Evolutionary conservation across 257 asterid species (phyloP).

Genomic region (Solanum chmielewskii): DNA sequence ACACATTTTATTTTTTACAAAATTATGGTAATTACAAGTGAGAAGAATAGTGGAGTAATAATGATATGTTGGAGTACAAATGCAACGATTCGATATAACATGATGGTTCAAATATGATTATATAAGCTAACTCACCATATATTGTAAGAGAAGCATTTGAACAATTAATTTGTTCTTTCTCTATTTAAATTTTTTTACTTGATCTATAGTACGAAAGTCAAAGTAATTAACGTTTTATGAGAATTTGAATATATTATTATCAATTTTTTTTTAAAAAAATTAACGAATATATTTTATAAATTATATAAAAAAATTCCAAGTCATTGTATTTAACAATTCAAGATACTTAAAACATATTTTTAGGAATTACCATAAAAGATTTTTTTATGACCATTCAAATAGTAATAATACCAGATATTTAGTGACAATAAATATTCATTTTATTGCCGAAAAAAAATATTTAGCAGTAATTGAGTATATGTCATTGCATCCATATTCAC

Average conservation of each 20-base stretch:
- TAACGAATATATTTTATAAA: too few species aligned
- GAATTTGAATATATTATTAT: too few species aligned
- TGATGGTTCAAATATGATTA: neutral
- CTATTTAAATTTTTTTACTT: neutral
- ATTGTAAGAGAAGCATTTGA: neutral
- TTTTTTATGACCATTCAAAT: too few species aligned
- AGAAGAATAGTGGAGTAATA: neutral
- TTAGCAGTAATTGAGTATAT: rapidly evolving
- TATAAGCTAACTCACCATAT: neutral
- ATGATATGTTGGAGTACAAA: neutral
- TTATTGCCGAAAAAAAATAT: too few species aligned
- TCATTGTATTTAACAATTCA: too few species aligned
- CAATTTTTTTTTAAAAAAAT: neutral
- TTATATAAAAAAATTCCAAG: too few species aligned
- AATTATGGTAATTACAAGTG: neutral
- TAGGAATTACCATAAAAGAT: too few species aligned
- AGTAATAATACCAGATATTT: neutral
- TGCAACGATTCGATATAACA: neutral
- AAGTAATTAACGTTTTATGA: neutral
- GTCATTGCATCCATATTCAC: neutral
- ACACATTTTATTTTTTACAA: neutral
- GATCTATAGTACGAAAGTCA: neutral
- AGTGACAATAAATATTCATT: neutral
- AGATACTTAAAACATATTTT: too few species aligned
- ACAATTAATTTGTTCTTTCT: too few species aligned